Evolutionary conservation across 345 rosid species (phyloP).

Genomic region (Eucalyptus caleyi): DNA sequence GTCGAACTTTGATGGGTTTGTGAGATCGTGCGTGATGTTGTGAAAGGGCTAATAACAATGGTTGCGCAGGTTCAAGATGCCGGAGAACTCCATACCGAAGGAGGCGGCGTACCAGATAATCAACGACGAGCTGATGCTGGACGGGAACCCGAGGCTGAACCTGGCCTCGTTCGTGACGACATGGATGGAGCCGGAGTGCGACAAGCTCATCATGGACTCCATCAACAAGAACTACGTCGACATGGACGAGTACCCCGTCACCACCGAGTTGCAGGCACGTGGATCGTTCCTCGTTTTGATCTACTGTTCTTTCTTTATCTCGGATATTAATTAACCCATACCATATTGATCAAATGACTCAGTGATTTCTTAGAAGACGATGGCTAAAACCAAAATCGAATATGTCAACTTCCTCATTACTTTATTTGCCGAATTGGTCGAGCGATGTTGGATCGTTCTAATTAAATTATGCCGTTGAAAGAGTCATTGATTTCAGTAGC

Average conservation of each 20-base stretch:
- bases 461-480: neutral
- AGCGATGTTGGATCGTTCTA: neutral
- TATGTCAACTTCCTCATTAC: neutral
- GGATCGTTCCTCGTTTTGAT: neutral
- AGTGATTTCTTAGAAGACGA: neutral
- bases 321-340: neutral
- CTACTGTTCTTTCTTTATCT: neutral
- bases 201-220: slow-evolving; percentile 83
- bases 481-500: neutral
- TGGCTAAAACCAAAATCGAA: neutral
- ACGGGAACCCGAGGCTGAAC: slow-evolving; percentile 86
- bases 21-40: neutral
- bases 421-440: neutral
- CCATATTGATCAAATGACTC: neutral
- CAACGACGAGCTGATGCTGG: slow-evolving; percentile 21
- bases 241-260: slow-evolving; percentile 96
- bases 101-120: slow-evolving; percentile 95
- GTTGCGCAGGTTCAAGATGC: slow-evolving; percentile 50
- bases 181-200: slow-evolving; percentile 97
- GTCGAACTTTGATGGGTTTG: neutral
- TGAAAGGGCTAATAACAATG: neutral
- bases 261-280: slow-evolving; percentile 78
- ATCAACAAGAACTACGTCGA: slow-evolving; percentile 91
- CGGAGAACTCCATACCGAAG: slow-evolving; percentile 82
- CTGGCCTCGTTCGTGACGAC: slow-evolving; percentile 90